phyloP scores from a whole-genome alignment of 1,139 yeast genomes.

The Nakaseomyces sp. region DNA sequence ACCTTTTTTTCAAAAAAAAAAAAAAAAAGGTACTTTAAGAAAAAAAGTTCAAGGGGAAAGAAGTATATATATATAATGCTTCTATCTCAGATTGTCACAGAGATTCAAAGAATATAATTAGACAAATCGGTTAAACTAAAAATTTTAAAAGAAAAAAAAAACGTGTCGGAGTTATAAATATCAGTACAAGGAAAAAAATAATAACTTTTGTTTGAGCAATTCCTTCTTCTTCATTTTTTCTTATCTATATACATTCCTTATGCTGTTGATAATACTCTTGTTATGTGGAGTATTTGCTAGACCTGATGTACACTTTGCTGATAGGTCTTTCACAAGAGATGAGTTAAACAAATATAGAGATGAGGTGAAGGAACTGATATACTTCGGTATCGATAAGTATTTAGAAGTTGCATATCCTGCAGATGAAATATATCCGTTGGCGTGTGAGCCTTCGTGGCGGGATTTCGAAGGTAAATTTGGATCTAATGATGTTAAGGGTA shows the following conservation, averaged over 20 bases:
- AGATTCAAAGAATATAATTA: too few species aligned
- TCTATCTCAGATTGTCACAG: too few species aligned
- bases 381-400: conserved; percentile 74
- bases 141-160: too few species aligned
- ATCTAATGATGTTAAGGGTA: conserved; percentile 79
- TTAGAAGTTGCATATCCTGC: conserved; percentile 64
- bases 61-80: too few species aligned
- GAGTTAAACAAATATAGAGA: conserved; percentile 42
- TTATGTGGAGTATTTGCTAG: conserved; percentile 2
- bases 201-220: too few species aligned
- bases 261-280: background rate
- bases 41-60: too few species aligned
- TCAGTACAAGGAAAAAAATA: too few species aligned
- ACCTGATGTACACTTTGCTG: background rate
- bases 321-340: conserved; percentile 37
- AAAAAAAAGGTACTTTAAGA: too few species aligned
- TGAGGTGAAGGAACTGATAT: conserved; percentile 51
- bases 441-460: conserved; percentile 63
- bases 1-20: too few species aligned
- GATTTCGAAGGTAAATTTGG: conserved; percentile 47
- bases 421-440: conserved; percentile 72
- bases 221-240: too few species aligned
- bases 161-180: too few species aligned
- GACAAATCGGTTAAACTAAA: too few species aligned
- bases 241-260: background rate